Percentiles rank a stretch among this genome's conserved stretches.
Conservation (phyloP, 129 eudicot species). For the Flaveria bidentis region DNA sequence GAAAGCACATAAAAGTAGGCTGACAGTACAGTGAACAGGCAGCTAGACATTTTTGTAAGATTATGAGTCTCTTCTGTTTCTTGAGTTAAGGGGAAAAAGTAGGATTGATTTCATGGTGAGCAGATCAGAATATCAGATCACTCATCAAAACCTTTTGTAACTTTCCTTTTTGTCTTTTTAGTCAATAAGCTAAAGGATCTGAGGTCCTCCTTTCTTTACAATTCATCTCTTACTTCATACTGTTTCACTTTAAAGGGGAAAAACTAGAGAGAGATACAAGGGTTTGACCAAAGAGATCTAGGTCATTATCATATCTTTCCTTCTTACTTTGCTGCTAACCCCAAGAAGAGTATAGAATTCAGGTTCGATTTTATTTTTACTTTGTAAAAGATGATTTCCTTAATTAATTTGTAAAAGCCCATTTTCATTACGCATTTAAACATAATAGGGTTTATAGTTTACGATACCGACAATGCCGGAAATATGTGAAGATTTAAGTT, state of each 20-base stretch:
- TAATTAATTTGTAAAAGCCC: not conserved
- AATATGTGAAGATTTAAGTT: too few species aligned
- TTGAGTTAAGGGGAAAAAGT: conserved; percentile 29
- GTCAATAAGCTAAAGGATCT: conserved; percentile 25
- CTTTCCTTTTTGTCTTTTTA: conserved; percentile 41
- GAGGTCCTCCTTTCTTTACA: conserved; percentile 26
- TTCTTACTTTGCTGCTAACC: conserved; percentile 32
- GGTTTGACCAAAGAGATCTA: conserved; percentile 52
- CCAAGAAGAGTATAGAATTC: conserved; percentile 42
- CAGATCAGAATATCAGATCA: conserved; percentile 25
- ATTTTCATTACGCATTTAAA: not conserved
- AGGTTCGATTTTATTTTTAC: conserved; percentile 26
- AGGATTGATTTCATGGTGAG: conserved; percentile 5
- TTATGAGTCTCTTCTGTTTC: conserved; percentile 37
- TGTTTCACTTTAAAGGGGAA: conserved; percentile 31
- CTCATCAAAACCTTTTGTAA: conserved; percentile 41
- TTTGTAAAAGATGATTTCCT: not conserved
- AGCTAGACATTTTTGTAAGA: conserved; percentile 37
- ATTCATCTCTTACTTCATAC: conserved; percentile 36
- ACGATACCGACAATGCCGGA: too few species aligned
- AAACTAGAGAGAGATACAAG: conserved; percentile 17
- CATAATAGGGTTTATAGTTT: too few species aligned
- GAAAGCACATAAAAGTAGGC: conserved; percentile 38
- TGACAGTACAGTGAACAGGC: conserved; percentile 42
- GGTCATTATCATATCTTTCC: conserved; percentile 39